Conservation (phyloP, 78 protist genomes). For the Capsaspora owczarzaki region DNA sequence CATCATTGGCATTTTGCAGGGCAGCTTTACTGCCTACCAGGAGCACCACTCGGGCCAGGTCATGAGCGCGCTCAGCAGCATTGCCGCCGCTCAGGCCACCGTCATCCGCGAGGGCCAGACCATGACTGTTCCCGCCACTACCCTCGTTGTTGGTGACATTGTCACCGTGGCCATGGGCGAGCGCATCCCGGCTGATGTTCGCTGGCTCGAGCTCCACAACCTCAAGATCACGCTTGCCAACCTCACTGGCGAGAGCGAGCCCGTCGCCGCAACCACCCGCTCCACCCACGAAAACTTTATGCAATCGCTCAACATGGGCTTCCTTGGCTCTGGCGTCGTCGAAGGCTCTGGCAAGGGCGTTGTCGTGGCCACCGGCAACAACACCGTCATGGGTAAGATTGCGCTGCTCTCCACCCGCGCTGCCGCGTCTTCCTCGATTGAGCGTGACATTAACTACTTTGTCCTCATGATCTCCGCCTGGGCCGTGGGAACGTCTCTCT, state of each 20-base stretch:
- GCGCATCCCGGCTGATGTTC: conserved; percentile 71
- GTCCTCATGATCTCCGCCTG: conserved; percentile 58
- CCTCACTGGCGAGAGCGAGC: conserved; percentile 89
- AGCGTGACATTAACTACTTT: conserved; percentile 73
- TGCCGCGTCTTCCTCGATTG: conserved; percentile 12
- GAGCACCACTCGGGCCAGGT: conserved; percentile 57
- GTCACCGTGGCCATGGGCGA: conserved; percentile 47
- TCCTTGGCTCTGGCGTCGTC: conserved; percentile 53
- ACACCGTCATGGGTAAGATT: conserved; percentile 79
- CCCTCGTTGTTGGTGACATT: conserved; percentile 45
- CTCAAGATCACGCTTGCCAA: conserved; percentile 58
- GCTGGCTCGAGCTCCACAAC: conserved; percentile 26
- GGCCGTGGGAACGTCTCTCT: conserved; percentile 58
- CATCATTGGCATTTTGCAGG: conserved; percentile 74
- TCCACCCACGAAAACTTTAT: conserved; percentile 48
- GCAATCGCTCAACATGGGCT: conserved; percentile 70
- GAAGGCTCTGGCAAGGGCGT: conserved; percentile 75
- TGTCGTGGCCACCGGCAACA: conserved; percentile 73
- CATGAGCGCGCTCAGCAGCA: conserved; percentile 64
- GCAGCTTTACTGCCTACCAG: conserved; percentile 72
- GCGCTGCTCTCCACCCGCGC: conserved; percentile 51
- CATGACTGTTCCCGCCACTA: not conserved
- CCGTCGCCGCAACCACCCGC: conserved; percentile 48
- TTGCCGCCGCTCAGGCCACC: conserved; percentile 50
- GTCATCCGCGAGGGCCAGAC: conserved; percentile 55